These are phyloP conservation scores for Rhinocladiella similis DNA, from an alignment of 2,329 filamentous ascomycete species.

Conservation along the genomic window DNA sequence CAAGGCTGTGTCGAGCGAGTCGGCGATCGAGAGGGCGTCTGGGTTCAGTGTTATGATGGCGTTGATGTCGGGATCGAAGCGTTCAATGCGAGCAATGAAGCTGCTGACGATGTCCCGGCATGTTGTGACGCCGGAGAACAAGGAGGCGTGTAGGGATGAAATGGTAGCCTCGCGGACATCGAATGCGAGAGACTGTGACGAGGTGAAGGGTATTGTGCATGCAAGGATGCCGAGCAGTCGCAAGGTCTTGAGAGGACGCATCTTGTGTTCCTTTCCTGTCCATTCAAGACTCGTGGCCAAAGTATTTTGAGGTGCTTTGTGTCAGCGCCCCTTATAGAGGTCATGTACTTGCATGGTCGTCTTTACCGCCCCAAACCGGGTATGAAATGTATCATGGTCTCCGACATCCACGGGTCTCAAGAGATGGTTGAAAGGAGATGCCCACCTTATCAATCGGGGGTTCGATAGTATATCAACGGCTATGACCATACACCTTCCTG, in stretches of 20 bases:
- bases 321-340: background rate
- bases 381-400: too few relatives aligned
- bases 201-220: constrained; percentile 4
- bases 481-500: background rate
- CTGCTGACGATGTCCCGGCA: constrained; percentile 57
- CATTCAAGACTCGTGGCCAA: background rate
- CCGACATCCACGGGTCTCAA: too few relatives aligned
- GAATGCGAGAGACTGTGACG: constrained; percentile 34
- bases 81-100: constrained; percentile 59
- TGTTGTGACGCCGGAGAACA: constrained; percentile 54
- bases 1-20: constrained; percentile 46
- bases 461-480: background rate
- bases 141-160: constrained; percentile 54
- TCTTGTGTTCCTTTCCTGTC: background rate
- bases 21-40: constrained; percentile 49
- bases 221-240: too few relatives aligned
- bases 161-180: constrained; percentile 62
- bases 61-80: constrained; percentile 58
- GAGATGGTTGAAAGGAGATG: constrained; percentile 8
- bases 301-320: background rate
- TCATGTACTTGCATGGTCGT: too few relatives aligned
- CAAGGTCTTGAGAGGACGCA: too few relatives aligned
- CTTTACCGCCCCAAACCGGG: too few relatives aligned
- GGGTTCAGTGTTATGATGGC: constrained; percentile 58
- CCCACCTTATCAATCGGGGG: constrained; percentile 12